Base-by-base conservation (phyloP, 2,329 filamentous ascomycete genomes). In the Aspergillus ochraceus region DNA sequence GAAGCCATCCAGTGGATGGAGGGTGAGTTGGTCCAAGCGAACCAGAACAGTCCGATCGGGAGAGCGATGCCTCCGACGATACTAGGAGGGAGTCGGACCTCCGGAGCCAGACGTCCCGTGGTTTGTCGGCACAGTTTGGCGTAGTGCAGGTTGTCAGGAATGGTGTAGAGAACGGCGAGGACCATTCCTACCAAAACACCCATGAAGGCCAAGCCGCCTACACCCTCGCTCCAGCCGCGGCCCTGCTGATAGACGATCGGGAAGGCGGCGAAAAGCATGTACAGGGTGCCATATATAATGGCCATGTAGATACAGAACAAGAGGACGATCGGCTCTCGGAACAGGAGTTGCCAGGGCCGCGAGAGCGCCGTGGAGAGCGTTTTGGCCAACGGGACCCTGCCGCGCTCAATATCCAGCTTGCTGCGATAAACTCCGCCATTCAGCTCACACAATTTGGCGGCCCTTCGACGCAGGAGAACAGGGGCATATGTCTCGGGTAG, bases 1-100 rank as follows among this genome's bases (percentile, higher is more conserved):
- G 70, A 70, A 2, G 68, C 72, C 60, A 76, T 71, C 75, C 75
- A 77, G 65, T 76, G 74, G 54, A 76, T 69, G 11, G 67, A 70
- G 62, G 71, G 77, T 51, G 74, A 81, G 54, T 83, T 82, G 0
- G 84, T 84, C 84, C 84, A 86, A 0, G 83, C 84, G 55, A 86
- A 83, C 83, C 83, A 85, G 71, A 86, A 85, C 1, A 86, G 75
- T 10, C 83, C 81, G 46, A 85, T 74, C 0, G 86, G 84, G 45
- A 88, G 74, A 6, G 75, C 72, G 24, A 83, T 76, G 55, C 75
- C 77, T 17, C 80, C 80, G 3, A 82, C 62, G 56, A 83, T 80
- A 49, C 74, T 76, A 6, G 81, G 79, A 0, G 82, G 81, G 0
- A 85, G 69, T 52, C 81, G 82, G 24, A 81, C 80, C 72, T 87